A percentile compares a stretch with the other conserved stretches of the same genome.
Conservation (phyloP, 805 yeast species). For the Metschnikowia matae region DNA sequence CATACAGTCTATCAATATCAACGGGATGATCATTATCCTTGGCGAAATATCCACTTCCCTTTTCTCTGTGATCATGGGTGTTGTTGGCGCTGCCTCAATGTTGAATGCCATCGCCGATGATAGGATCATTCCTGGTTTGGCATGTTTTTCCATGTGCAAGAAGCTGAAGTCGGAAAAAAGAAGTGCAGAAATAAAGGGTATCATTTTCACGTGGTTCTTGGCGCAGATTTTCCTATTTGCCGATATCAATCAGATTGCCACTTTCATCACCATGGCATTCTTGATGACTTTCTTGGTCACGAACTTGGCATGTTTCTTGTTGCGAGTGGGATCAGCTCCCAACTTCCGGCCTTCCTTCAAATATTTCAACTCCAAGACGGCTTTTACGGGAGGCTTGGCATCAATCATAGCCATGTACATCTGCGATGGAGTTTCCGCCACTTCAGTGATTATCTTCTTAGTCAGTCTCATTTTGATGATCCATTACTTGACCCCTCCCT, state of each 20-base stretch:
- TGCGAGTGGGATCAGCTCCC: slow-evolving; percentile 92
- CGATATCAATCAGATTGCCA: slow-evolving; percentile 90
- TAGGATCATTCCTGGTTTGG: slow-evolving; percentile 75
- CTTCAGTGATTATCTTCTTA: slow-evolving; percentile 64
- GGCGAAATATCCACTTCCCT: slow-evolving; percentile 93
- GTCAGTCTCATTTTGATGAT: slow-evolving; percentile 67
- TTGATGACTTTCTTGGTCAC: slow-evolving; percentile 94
- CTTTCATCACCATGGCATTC: slow-evolving; percentile 95
- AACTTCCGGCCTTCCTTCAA: slow-evolving; percentile 94
- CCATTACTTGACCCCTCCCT: slow-evolving; percentile 90
- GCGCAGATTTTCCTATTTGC: slow-evolving; percentile 85
- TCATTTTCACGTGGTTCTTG: slow-evolving; percentile 72
- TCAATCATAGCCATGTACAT: slow-evolving; percentile 87
- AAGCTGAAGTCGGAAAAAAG: slow-evolving; percentile 39
- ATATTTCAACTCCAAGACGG: slow-evolving; percentile 79
- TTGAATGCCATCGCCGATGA: slow-evolving; percentile 90
- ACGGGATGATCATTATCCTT: slow-evolving; percentile 61
- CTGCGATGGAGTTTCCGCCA: slow-evolving; percentile 88
- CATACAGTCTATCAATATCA: slow-evolving; percentile 73
- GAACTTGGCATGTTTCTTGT: slow-evolving; percentile 85
- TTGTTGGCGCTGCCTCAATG: slow-evolving; percentile 91
- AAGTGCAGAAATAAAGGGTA: slow-evolving; percentile 61
- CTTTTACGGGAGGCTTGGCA: slow-evolving; percentile 64
- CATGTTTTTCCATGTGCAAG: slow-evolving; percentile 41
- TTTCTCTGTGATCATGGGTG: slow-evolving; percentile 91